A percentile compares a stretch with the other conserved stretches of the same genome.
Evolutionary conservation across 768 basidiomycete genomes (phyloP).

Genomic region (Pisolithus marmoratus): DNA sequence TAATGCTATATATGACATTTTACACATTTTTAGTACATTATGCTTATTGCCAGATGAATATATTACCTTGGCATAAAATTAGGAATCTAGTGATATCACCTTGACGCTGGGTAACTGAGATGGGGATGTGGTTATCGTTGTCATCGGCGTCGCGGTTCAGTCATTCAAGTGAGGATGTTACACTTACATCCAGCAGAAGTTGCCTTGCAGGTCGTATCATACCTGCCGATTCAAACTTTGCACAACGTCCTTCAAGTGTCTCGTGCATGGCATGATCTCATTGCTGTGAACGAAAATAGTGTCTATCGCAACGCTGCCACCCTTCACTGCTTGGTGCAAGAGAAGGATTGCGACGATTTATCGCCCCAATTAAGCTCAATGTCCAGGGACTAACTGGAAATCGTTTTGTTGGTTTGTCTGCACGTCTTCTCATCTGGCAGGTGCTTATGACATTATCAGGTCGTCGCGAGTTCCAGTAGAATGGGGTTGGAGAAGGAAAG

Average conservation of each 20-base stretch:
- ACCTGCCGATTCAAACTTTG: conserved; percentile 45
- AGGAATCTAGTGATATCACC: too few species aligned
- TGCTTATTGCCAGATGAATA: too few species aligned
- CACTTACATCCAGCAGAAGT: conserved; percentile 53
- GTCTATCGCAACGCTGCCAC: conserved; percentile 58
- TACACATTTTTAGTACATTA: too few species aligned
- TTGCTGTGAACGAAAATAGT: conserved; percentile 39
- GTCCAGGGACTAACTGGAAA: conserved; percentile 47
- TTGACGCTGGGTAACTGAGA: too few species aligned
- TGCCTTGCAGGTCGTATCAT: conserved; percentile 41
- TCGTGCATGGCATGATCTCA: conserved; percentile 42
- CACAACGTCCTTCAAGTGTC: conserved; percentile 32
- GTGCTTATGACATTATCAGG: conserved; percentile 32
- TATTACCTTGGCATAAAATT: too few species aligned
- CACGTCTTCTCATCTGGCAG: neutral
- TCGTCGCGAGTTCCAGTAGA: conserved; percentile 37
- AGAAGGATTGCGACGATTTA: conserved; percentile 24
- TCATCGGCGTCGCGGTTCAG: too few species aligned
- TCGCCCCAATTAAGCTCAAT: conserved; percentile 28
- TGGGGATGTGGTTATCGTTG: too few species aligned
- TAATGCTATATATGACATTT: too few species aligned
- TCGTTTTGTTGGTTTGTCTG: conserved; percentile 44
- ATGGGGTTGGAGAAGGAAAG: conserved; percentile 51
- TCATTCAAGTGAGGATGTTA: conserved; percentile 25
- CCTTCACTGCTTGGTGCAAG: conserved; percentile 41